Evolutionary conservation across 495 filamentous ascomycete genomes (phyloP).

Genomic region (Xylaria longipes): DNA sequence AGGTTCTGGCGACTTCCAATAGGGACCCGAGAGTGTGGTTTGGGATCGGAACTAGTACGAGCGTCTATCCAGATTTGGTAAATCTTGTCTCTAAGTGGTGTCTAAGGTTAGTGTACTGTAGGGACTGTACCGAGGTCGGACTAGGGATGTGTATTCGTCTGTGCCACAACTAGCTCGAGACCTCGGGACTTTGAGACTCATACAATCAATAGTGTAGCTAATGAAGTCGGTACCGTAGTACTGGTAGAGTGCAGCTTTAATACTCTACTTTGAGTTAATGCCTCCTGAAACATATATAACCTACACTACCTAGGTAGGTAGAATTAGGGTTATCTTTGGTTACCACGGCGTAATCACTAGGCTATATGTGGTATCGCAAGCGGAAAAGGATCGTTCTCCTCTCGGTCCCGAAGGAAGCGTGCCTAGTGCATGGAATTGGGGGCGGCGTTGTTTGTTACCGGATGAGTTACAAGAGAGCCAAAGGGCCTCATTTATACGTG

Average conservation of each 20-base stretch:
- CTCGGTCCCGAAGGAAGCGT: constrained; percentile 19
- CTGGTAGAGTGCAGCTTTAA: background rate
- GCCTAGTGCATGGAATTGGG: background rate
- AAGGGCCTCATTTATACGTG: background rate
- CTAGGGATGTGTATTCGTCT: background rate
- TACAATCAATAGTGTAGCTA: too few relatives aligned
- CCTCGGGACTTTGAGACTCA: background rate
- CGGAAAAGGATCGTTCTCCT: background rate
- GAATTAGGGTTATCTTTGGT: background rate
- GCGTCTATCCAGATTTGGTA: constrained; percentile 1
- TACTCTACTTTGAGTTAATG: background rate
- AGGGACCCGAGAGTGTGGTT: constrained; percentile 26
- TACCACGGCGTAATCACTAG: background rate
- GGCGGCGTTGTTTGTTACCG: background rate
- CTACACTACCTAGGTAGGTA: background rate
- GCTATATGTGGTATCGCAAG: constrained; percentile 5
- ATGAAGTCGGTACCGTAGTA: background rate
- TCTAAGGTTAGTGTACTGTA: too few relatives aligned
- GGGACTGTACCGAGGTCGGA: background rate
- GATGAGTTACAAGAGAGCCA: background rate
- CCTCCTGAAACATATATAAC: constrained; percentile 4
- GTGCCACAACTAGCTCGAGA: background rate
- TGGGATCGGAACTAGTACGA: constrained; percentile 21
- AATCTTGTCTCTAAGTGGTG: constrained; percentile 4
- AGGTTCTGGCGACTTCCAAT: constrained; percentile 6